Conservation (phyloP, 371 early-diverging fungal species). For the Mortierella sp. region DNA sequence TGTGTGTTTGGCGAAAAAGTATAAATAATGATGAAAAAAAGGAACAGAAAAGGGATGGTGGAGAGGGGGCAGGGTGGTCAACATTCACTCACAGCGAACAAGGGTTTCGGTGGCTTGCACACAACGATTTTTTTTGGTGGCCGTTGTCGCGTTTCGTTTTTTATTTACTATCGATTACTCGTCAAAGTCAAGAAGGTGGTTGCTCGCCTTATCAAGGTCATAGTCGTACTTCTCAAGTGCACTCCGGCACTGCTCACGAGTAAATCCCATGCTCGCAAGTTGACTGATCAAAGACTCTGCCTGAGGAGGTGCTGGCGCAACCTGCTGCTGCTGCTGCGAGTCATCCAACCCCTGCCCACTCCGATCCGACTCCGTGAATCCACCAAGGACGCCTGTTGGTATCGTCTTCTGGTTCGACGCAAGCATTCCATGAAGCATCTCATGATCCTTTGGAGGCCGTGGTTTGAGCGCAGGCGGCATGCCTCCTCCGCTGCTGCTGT, state of each 20-base stretch:
- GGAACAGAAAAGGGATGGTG: too few species aligned
- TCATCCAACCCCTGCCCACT: conserved; percentile 14
- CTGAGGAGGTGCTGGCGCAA: conserved; percentile 39
- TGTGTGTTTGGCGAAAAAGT: neutral
- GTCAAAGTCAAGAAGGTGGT: conserved; percentile 82
- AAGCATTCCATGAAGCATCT: conserved; percentile 31
- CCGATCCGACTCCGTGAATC: conserved; percentile 1
- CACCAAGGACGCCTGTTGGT: conserved; percentile 11
- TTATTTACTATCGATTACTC: conserved; percentile 14
- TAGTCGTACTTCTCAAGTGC: conserved; percentile 86
- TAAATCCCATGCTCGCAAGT: conserved; percentile 85
- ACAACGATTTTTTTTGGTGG: neutral
- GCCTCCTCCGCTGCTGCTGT: neutral
- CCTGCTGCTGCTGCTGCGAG: conserved; percentile 26
- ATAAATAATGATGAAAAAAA: neutral
- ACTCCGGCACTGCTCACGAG: conserved; percentile 79
- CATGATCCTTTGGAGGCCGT: conserved; percentile 45
- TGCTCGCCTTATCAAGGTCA: conserved; percentile 84
- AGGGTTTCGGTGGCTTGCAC: neutral
- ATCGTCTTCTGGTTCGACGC: conserved; percentile 18
- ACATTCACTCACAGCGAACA: neutral
- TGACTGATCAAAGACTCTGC: conserved; percentile 62
- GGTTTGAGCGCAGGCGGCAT: conserved; percentile 29
- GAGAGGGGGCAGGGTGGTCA: too few species aligned
- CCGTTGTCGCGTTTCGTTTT: neutral